Conservation (phyloP, 495 filamentous ascomycete genomes). For the Penicillium steckii region DNA sequence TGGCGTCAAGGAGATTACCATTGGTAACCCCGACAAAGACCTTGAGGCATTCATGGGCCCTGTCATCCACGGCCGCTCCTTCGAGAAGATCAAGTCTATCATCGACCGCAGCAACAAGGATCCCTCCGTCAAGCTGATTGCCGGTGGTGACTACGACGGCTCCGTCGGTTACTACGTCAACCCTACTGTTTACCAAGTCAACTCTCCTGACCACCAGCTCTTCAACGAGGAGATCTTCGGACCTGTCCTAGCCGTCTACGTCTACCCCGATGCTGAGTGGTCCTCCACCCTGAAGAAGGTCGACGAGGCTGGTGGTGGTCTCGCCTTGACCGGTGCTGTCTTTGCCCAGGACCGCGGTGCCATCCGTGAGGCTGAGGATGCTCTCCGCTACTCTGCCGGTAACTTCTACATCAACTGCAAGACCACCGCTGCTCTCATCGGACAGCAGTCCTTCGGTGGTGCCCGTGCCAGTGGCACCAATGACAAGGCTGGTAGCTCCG, state of each 20-base stretch:
- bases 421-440: constrained; percentile 77
- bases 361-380: constrained; percentile 69
- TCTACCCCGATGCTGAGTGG: constrained; percentile 67
- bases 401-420: constrained; percentile 92
- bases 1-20: constrained; percentile 33
- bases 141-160: constrained; percentile 68
- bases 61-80: constrained; percentile 71
- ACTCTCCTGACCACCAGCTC: constrained; percentile 60
- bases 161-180: constrained; percentile 68
- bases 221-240: constrained; percentile 77
- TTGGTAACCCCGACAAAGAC: constrained; percentile 61
- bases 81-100: constrained; percentile 64
- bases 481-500: constrained; percentile 75
- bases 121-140: constrained; percentile 57
- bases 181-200: constrained; percentile 68
- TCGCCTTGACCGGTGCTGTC: constrained; percentile 74
- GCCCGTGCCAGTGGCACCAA: constrained; percentile 75
- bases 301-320: constrained; percentile 60
- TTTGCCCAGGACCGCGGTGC: constrained; percentile 69
- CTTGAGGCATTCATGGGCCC: constrained; percentile 70
- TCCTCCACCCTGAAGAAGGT: constrained; percentile 52
- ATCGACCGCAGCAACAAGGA: constrained; percentile 71
- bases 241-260: constrained; percentile 65
- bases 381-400: constrained; percentile 71
- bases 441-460: constrained; percentile 81